Base-by-base conservation (phyloP, 2,329 filamentous ascomycete species). In the Fusarium sp. region DNA sequence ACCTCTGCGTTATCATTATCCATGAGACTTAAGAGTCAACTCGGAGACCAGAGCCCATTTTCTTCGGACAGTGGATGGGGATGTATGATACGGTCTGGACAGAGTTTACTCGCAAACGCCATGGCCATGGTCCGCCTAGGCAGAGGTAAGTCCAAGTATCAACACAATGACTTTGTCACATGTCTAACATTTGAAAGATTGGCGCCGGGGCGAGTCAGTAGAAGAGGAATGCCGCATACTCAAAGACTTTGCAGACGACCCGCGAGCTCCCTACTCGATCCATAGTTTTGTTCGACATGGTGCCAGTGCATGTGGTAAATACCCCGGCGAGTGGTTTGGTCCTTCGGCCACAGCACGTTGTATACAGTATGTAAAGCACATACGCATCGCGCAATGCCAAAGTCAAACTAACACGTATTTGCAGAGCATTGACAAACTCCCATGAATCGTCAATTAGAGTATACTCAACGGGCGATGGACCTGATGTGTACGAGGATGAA, bases 271-370 rank as follows among this genome's bases (percentile, higher is more conserved):
- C 1, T 98, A 97, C 77, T 98, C 95, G 2, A 93, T 99, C 72
- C 96, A 99, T 75, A 92, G 91, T 65, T 99, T 99, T 75, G 96
- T 99, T 36, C 85, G 90, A 54, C 92, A 97, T 73, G 96, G 96
- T 18, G 94, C 94, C 26, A 85, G 87, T 36, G 91, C 91, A 4
- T 99, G 96, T 79, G 94, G 93, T 6, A 98, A 97, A 80, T 92
- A 97, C 75, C 96, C 96, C 0, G 96, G 96, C 37, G 93, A 98
- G 80, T 99, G 96, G 96, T 99, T 99, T 80, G 96, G 96, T 0
- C 96, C 96, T n/a, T 97, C 94, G 18, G 96, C 96, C 8, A 97
- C 96, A 11, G 94, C 96, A 46, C 89, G 91, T 58, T 98, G 96
- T 78, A 97, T 99, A 71, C 91, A 96, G 94, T 97, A 51, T 18